These are phyloP conservation scores for Myxozyma lipomycoides DNA, from an alignment of 805 yeast genomes.

Conservation along the genomic window DNA sequence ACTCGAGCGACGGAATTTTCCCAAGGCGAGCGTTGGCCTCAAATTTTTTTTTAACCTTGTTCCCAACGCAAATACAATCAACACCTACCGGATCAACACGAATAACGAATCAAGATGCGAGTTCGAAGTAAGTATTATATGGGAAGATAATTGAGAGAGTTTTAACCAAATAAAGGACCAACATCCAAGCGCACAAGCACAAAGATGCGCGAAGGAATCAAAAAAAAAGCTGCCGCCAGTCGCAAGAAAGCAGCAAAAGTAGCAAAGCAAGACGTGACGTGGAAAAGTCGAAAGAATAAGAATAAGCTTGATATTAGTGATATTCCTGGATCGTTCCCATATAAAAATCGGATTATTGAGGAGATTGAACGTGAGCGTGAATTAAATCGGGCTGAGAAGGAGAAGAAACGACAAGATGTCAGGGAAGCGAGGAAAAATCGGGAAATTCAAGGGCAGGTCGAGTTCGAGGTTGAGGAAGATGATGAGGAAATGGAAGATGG, in stretches of 20 bases:
- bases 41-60: too few relatives aligned
- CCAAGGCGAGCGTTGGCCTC: too few relatives aligned
- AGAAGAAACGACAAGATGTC: slow-evolving; percentile 36
- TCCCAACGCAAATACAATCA: too few relatives aligned
- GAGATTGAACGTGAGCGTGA: slow-evolving; percentile 49
- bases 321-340: slow-evolving; percentile 91
- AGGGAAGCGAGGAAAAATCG: slow-evolving; percentile 30
- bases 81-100: too few relatives aligned
- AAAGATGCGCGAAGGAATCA: slow-evolving; percentile 92
- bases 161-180: slow-evolving; percentile 42
- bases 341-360: slow-evolving; percentile 74
- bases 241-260: slow-evolving; percentile 75
- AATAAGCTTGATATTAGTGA: slow-evolving; percentile 51
- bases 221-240: slow-evolving; percentile 92
- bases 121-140: slow-evolving; percentile 16
- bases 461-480: slow-evolving; percentile 37
- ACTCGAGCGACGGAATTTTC: too few relatives aligned
- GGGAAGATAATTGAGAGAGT: neutral
- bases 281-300: slow-evolving; percentile 88
- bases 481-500: slow-evolving; percentile 43
- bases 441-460: slow-evolving; percentile 35
- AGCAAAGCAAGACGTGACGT: slow-evolving; percentile 86
- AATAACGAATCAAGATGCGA: slow-evolving; percentile 20
- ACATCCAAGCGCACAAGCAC: slow-evolving; percentile 87
- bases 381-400: slow-evolving; percentile 42